phyloP scores from a whole-genome alignment of 345 rosid species.

The Draba incana region DNA sequence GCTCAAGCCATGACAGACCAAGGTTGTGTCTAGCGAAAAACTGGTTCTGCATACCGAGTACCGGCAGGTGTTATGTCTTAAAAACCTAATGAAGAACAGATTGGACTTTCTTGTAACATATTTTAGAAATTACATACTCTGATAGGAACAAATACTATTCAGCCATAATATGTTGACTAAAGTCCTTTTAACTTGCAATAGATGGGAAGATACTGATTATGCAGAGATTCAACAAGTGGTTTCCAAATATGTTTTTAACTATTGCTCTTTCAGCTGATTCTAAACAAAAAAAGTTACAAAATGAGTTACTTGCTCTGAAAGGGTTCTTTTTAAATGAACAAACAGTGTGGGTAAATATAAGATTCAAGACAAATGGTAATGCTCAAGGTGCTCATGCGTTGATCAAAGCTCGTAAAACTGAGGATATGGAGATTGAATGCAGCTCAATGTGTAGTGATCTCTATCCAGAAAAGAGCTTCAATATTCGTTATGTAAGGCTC shows the following conservation, averaged over 20 bases:
- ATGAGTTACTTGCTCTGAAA: slow-evolving; percentile 22
- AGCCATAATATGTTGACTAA: not conserved
- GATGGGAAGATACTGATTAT: not conserved
- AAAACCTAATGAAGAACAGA: slow-evolving; percentile 5
- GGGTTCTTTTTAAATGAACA: slow-evolving; percentile 29
- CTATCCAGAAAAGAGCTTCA: slow-evolving; percentile 28
- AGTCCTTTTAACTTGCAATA: not conserved
- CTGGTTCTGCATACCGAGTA: slow-evolving; percentile 6
- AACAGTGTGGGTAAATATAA: not conserved
- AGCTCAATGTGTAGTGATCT: slow-evolving; percentile 22
- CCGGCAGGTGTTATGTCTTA: not conserved
- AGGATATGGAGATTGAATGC: slow-evolving; percentile 31
- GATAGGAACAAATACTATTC: slow-evolving; percentile 11
- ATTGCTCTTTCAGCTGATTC: no score
- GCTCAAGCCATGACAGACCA: slow-evolving; percentile 99
- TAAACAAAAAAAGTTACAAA: slow-evolving; percentile 16
- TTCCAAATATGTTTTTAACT: no score
- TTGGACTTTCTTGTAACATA: slow-evolving; percentile 33
- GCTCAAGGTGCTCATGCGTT: slow-evolving; percentile 23
- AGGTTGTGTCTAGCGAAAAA: slow-evolving; percentile 80
- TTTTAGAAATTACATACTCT: slow-evolving; percentile 29
- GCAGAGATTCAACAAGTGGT: no score
- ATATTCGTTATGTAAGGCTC: slow-evolving; percentile 20
- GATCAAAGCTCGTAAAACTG: slow-evolving; percentile 37
- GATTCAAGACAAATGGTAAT: slow-evolving; percentile 19